phyloP scores from a whole-genome alignment of 1,284 basidiomycete genomes.

The Anthracocystis walkeri region DNA sequence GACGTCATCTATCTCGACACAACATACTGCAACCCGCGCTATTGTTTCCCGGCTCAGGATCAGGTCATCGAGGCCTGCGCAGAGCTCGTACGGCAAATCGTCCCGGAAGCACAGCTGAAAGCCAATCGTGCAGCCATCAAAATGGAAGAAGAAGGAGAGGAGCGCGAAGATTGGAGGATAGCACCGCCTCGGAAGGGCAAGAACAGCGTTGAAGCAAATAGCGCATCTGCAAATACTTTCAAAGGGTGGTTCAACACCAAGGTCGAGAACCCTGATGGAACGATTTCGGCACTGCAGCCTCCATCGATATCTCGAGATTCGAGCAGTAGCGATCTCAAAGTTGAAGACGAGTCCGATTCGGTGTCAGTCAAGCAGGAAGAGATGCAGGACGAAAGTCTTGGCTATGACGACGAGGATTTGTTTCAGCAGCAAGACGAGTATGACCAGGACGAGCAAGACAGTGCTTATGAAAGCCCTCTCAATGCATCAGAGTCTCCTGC shows the following conservation, averaged over 20 bases:
- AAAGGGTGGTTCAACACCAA: constrained; percentile 60
- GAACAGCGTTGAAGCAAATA: constrained; percentile 39
- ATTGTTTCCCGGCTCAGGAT: constrained; percentile 93
- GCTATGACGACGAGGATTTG: constrained; percentile 57
- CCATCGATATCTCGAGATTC: constrained; percentile 3
- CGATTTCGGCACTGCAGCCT: constrained; percentile 12
- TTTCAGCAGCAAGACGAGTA: constrained; percentile 26
- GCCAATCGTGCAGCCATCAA: constrained; percentile 10
- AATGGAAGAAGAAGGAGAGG: constrained; percentile 63
- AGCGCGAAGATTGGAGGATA: constrained; percentile 55
- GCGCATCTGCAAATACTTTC: constrained; percentile 43
- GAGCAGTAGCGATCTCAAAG: constrained; percentile 51
- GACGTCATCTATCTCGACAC: constrained; percentile 95
- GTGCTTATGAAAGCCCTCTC: constrained; percentile 13
- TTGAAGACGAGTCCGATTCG: constrained; percentile 67
- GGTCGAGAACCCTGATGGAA: constrained; percentile 21
- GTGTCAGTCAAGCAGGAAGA: constrained; percentile 66
- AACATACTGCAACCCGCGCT: constrained; percentile 93
- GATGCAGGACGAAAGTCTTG: constrained; percentile 45
- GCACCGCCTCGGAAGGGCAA: constrained; percentile 64
- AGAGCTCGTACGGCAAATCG: constrained; percentile 75
- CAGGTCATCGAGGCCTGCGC: constrained; percentile 92
- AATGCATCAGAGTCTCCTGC: constrained; percentile 12
- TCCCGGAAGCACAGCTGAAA: constrained; percentile 34
- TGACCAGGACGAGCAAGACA: constrained; percentile 28